Evolutionary conservation across 2,329 filamentous ascomycete genomes (phyloP).

Genomic region (Volutella citrinella): DNA sequence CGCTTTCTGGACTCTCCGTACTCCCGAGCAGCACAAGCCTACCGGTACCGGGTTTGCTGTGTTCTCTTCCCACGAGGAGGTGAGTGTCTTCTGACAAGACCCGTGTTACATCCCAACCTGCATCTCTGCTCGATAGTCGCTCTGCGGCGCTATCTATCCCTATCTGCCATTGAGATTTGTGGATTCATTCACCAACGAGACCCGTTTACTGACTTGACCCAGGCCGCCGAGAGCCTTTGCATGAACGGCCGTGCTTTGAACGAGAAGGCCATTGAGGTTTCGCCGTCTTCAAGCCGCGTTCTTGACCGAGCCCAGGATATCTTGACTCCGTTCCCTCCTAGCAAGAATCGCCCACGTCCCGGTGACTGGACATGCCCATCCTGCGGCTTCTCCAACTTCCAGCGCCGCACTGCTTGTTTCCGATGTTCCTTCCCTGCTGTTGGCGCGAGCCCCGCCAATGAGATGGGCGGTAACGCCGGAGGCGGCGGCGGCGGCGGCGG

Average conservation of each 20-base stretch:
- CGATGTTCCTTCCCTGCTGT: conserved; percentile 98
- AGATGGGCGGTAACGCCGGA: conserved; percentile 43
- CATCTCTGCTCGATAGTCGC: too few relatives aligned
- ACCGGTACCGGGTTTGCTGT: conserved; percentile 97
- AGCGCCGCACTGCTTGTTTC: conserved; percentile 97
- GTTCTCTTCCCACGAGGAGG: conserved; percentile 98
- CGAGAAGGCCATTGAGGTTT: conserved; percentile 98
- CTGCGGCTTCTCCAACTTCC: conserved; percentile 99
- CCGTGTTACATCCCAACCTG: background rate
- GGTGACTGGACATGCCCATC: conserved; percentile 99
- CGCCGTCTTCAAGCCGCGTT: conserved; percentile 93
- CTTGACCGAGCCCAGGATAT: conserved; percentile 95
- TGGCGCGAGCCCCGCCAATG: conserved; percentile 68
- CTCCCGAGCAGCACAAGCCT: conserved; percentile 98
- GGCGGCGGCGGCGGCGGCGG: conserved; percentile 46
- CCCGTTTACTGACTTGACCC: conserved; percentile 9
- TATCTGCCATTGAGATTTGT: background rate
- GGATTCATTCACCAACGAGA: background rate
- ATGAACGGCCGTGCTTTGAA: conserved; percentile 99
- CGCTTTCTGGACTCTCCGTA: conserved; percentile 97
- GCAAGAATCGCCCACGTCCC: conserved; percentile 94
- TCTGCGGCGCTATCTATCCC: too few relatives aligned
- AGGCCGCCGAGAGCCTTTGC: conserved; percentile 96
- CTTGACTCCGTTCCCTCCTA: conserved; percentile 93
- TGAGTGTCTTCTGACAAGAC: conserved; percentile 52